Evolutionary conservation across 768 basidiomycete genomes (phyloP).

Genomic region (Leccinum ochraceum): DNA sequence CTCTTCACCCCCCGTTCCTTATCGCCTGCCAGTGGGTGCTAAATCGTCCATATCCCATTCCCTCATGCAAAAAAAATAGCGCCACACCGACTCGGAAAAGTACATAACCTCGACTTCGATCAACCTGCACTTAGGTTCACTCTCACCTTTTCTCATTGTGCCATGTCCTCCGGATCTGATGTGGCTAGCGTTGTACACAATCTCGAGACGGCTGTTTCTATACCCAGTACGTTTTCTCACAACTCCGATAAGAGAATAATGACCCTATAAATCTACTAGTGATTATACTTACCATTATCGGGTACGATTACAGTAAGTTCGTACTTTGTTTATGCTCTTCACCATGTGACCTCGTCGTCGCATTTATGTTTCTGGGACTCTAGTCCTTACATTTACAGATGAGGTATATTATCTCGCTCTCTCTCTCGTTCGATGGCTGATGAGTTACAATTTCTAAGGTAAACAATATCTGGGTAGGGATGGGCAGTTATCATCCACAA

Average conservation of each 20-base stretch:
- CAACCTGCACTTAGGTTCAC: not conserved
- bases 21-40: not conserved
- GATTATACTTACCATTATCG: conserved; percentile 3
- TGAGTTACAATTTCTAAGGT: not conserved
- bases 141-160: not conserved
- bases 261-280: not conserved
- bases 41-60: not conserved
- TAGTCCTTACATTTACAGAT: conserved; percentile 17
- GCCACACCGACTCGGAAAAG: not conserved
- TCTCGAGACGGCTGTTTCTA: not conserved
- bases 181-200: not conserved
- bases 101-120: not conserved
- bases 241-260: not conserved
- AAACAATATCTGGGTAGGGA: conserved; percentile 4
- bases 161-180: conserved; percentile 2
- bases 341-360: not conserved
- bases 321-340: not conserved
- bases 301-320: conserved; percentile 20
- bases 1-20: not conserved
- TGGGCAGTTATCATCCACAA: not conserved
- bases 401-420: conserved; percentile 5
- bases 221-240: not conserved
- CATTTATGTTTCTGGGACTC: not conserved
- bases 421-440: not conserved
- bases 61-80: not conserved